Evolutionary conservation across 371 early-diverging fungal genomes (phyloP), one percentile per base, ranked within the genome.

Genomic region (Rhizomucor miehei): DNA sequence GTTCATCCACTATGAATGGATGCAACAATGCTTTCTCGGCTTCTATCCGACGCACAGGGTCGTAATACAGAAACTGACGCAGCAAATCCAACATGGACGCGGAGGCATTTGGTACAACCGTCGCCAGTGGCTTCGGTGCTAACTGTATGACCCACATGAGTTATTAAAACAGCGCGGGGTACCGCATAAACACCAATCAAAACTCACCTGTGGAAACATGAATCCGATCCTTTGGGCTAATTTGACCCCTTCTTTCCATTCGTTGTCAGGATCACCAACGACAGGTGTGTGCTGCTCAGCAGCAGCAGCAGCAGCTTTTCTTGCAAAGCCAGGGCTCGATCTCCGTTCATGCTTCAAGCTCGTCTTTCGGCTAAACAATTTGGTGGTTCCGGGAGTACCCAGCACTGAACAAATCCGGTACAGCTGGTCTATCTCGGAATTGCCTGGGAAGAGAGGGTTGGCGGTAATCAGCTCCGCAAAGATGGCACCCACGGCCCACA

Each of bases 401-500:
- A 89, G 70, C 2, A 85, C 72, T 43, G 73, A 69, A 56, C 88
- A 89, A 38, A 92, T 90, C 38, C 86, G 73, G 48, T 81, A 86
- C 16, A 98, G 70, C 68, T 98, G 93, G 65, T 95, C 95, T 41
- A 97, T 80, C 69, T 97, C 96, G 40, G 89, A 89, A 41, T 80
- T 80, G 12, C 99, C 99, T 1, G 96, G 97, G 62, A 99, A 98
- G 20, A 99, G 74, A 14, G 98, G 97, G 2, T 80, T 79, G 8
- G 90, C 71, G 3, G 82, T 86, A 45, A 90, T 84, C 13, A 99
- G 71, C 73, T 99, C 99, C 13, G 94, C 91, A 35, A 94, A 77
- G 12, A 99, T 97, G 4, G 92, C 79, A 1, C 99, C 99, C 0
- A 96, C 77, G 1, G 98, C 98, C 99, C 99, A 99, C 21, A 99